phyloP scores from a whole-genome alignment of 176 grass and related monocot species.

The Miscanthus lutarioriparius region DNA sequence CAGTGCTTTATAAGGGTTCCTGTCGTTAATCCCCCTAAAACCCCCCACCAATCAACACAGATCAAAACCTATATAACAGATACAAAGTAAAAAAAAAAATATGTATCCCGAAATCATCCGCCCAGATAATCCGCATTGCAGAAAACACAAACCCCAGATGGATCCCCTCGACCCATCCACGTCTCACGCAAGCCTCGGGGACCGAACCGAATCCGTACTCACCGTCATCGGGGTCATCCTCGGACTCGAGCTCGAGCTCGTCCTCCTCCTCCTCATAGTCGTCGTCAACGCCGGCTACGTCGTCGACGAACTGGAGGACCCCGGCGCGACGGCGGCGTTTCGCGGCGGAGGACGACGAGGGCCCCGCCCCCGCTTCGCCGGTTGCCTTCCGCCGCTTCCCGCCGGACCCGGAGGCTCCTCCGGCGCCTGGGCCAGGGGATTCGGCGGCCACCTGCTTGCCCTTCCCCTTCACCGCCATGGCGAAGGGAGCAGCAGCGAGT shows the following conservation, averaged over 20 bases:
- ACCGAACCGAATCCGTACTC: conserved; percentile 29
- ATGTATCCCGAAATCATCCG: not conserved
- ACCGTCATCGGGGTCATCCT: conserved; percentile 34
- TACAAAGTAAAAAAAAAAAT: not conserved
- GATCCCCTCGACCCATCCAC: conserved; percentile 6
- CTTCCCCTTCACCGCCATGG: conserved; percentile 82
- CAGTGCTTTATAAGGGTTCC: not conserved
- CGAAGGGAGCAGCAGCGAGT: not conserved
- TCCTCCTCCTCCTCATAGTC: conserved; percentile 43
- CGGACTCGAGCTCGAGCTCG: conserved; percentile 17
- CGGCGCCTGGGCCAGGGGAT: not conserved
- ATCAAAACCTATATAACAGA: not conserved
- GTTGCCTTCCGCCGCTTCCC: conserved; percentile 41
- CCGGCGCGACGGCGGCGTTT: conserved; percentile 51
- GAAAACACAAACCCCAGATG: conserved; percentile 13
- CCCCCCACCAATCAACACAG: not conserved
- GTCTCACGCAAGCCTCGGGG: not conserved
- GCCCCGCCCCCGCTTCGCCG: conserved; percentile 14
- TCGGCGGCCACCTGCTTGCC: conserved; percentile 63
- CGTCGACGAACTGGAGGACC: conserved; percentile 76
- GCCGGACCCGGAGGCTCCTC: conserved; percentile 3
- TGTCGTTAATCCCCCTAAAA: not conserved
- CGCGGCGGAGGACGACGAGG: conserved; percentile 38
- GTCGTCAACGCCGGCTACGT: conserved; percentile 55
- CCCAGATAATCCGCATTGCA: not conserved